These are phyloP conservation scores for Stentor coeruleus DNA, from an alignment of 73 alveolate species.

Conservation along the genomic window DNA sequence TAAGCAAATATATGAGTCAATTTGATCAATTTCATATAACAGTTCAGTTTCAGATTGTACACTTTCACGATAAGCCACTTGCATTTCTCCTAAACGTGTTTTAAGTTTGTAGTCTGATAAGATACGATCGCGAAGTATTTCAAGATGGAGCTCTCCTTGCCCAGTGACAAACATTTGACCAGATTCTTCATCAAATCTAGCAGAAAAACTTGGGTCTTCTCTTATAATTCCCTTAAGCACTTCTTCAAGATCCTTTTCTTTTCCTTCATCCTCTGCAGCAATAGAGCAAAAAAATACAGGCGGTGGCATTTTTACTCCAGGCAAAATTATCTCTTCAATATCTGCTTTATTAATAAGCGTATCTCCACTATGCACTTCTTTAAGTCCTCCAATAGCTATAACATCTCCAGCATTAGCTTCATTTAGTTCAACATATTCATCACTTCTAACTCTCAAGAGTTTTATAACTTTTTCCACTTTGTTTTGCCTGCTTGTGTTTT, in stretches of 20 bases:
- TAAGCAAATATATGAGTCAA: constrained; percentile 34
- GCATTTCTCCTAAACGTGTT: constrained; percentile 68
- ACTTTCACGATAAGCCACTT: constrained; percentile 76
- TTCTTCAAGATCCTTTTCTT: constrained; percentile 47
- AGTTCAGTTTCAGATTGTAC: constrained; percentile 3
- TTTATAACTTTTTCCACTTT: constrained; percentile 44
- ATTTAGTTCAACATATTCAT: constrained; percentile 55
- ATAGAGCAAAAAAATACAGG: constrained; percentile 83
- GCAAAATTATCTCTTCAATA: constrained; percentile 48
- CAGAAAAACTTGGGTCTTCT: constrained; percentile 74
- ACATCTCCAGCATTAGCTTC: constrained; percentile 78
- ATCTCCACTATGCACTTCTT: constrained; percentile 63
- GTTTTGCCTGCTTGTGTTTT: constrained; percentile 27
- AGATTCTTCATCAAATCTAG: constrained; percentile 61
- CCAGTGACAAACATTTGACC: constrained; percentile 67
- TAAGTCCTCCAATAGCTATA: constrained; percentile 70
- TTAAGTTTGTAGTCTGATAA: constrained; percentile 63
- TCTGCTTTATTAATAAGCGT: constrained; percentile 55
- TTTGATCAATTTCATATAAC: constrained; percentile 27
- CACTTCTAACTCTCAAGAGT: constrained; percentile 70
- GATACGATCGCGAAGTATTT: constrained; percentile 71
- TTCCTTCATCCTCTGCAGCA: constrained; percentile 59
- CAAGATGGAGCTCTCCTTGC: constrained; percentile 84
- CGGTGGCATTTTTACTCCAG: constrained; percentile 76
- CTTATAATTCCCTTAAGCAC: constrained; percentile 51